These are phyloP conservation scores for Daldinia sp. DNA, from an alignment of 2,329 filamentous ascomycete species.

Conservation along the genomic window DNA sequence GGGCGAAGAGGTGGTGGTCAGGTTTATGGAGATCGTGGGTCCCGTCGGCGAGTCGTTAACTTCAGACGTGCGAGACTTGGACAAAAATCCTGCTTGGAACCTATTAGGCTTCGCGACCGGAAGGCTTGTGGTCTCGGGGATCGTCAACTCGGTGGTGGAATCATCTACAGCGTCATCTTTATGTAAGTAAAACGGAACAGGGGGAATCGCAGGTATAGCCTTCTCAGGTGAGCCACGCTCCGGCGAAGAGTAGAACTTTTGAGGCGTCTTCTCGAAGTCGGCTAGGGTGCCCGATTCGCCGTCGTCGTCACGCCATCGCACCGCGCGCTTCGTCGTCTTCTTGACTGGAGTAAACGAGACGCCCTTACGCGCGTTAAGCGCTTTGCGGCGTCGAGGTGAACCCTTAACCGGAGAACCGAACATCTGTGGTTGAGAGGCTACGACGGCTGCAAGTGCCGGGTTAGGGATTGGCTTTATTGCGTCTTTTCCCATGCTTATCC, in stretches of 20 bases:
- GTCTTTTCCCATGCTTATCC: slow-evolving; percentile 53
- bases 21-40: slow-evolving; percentile 67
- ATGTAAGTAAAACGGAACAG: slow-evolving; percentile 67
- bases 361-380: slow-evolving; percentile 72
- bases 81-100: slow-evolving; percentile 90
- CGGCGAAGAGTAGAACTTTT: slow-evolving; percentile 72
- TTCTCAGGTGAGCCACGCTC: slow-evolving; percentile 66
- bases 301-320: slow-evolving; percentile 93
- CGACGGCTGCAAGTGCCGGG: slow-evolving; percentile 56
- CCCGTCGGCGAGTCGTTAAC: slow-evolving; percentile 70
- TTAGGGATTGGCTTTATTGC: slow-evolving; percentile 59
- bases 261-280: slow-evolving; percentile 92
- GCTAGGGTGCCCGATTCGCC: slow-evolving; percentile 84
- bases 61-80: slow-evolving; percentile 63
- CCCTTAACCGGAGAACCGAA: slow-evolving; percentile 75
- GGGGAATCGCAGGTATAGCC: slow-evolving; percentile 57
- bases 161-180: slow-evolving; percentile 65
- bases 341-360: slow-evolving; percentile 86
- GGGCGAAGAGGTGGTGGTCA: slow-evolving; percentile 67
- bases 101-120: slow-evolving; percentile 71
- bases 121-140: slow-evolving; percentile 59
- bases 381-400: slow-evolving; percentile 85
- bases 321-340: slow-evolving; percentile 78
- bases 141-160: slow-evolving; percentile 69
- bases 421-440: slow-evolving; percentile 52